Conservation (phyloP, 1,284 basidiomycete species). For the Microbotryum scabiosae region DNA sequence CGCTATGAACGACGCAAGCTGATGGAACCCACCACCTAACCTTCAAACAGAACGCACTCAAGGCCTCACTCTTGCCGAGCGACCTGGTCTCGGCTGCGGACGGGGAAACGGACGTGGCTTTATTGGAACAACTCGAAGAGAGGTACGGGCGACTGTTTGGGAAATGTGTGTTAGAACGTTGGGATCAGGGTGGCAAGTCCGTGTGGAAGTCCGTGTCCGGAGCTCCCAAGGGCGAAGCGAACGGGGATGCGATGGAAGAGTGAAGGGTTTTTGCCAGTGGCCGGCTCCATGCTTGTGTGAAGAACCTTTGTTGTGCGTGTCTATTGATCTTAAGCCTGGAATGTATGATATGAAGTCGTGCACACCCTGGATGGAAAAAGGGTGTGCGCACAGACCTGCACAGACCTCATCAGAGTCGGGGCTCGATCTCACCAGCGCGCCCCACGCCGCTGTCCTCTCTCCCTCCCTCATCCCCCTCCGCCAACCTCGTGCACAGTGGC, state of each 20-base stretch:
- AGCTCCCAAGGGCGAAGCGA: neutral
- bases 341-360: too few species aligned
- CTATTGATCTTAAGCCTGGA: too few species aligned
- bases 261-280: neutral
- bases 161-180: constrained; percentile 1
- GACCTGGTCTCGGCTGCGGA: neutral
- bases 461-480: too few species aligned
- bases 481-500: too few species aligned
- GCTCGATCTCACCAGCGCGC: too few species aligned
- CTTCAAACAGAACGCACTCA: constrained; percentile 1
- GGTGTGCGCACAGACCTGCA: too few species aligned
- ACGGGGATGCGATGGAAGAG: constrained; percentile 12
- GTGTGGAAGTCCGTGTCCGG: constrained; percentile 10
- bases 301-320: too few species aligned
- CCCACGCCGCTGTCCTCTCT: too few species aligned
- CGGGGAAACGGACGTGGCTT: neutral
- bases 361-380: too few species aligned
- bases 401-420: too few species aligned
- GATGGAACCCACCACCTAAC: neutral
- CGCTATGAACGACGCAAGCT: neutral
- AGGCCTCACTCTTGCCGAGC: constrained; percentile 6
- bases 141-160: constrained; percentile 23
- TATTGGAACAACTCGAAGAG: neutral
- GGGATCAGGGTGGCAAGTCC: constrained; percentile 15
- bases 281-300: too few species aligned